These are phyloP conservation scores for Tolypocladium amazonense DNA, from an alignment of 2,329 filamentous ascomycete genomes.

Conservation along the genomic window DNA sequence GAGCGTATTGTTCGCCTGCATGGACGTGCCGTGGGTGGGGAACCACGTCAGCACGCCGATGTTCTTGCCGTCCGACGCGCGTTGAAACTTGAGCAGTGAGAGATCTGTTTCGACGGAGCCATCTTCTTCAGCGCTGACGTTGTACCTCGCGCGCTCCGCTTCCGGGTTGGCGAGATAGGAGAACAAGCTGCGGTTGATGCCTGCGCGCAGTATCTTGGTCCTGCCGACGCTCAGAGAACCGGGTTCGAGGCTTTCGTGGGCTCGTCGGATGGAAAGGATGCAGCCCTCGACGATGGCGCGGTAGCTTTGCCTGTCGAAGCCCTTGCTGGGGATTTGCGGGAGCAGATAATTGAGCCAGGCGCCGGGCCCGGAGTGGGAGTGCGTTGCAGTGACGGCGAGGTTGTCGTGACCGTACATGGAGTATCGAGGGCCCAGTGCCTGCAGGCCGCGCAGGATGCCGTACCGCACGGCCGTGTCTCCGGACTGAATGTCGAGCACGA, in stretches of 20 bases:
- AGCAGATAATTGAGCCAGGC: conserved; percentile 89
- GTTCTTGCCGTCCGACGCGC: conserved; percentile 59
- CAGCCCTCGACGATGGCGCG: conserved; percentile 79
- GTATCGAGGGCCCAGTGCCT: conserved; percentile 59
- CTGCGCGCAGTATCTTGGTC: conserved; percentile 55
- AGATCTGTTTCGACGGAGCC: conserved; percentile 60
- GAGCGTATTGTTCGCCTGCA: conserved; percentile 83
- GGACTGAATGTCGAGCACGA: conserved; percentile 76
- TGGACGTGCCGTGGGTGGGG: conserved; percentile 79
- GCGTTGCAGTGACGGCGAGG: conserved; percentile 81
- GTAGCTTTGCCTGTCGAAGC: conserved; percentile 79
- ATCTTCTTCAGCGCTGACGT: conserved; percentile 22
- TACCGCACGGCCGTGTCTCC: conserved; percentile 81
- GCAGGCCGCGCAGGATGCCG: conserved; percentile 66
- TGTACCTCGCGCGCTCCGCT: conserved; percentile 59
- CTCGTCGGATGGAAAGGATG: conserved; percentile 65
- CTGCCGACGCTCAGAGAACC: conserved; percentile 59
- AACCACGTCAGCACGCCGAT: conserved; percentile 85
- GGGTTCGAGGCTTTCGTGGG: conserved; percentile 46
- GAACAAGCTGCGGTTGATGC: conserved; percentile 75
- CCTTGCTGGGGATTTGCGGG: conserved; percentile 77
- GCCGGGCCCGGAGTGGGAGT: conserved; percentile 81
- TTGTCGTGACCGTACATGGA: conserved; percentile 62
- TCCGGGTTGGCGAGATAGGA: conserved; percentile 76
- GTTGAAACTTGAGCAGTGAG: conserved; percentile 65